Evolutionary conservation across 1,139 yeast genomes (phyloP).

Genomic region (Blastobotrys ciferrii): DNA sequence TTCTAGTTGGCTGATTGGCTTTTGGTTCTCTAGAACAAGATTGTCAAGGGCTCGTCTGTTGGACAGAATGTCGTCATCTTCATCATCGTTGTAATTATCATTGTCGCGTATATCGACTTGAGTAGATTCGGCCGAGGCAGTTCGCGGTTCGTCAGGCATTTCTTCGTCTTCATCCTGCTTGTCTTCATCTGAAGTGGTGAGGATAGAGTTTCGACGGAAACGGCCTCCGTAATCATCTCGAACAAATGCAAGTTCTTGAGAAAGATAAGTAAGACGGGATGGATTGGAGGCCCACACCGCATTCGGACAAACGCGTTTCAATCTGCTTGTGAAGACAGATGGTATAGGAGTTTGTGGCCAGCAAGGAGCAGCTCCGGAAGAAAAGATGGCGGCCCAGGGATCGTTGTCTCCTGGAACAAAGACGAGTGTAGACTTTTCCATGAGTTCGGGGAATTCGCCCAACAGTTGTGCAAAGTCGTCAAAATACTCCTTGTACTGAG

Average conservation of each 20-base stretch:
- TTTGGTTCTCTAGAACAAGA: slow-evolving; percentile 23
- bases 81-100: slow-evolving; percentile 19
- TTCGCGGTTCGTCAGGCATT: neutral
- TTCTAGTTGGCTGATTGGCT: slow-evolving; percentile 16
- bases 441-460: slow-evolving; percentile 45
- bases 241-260: slow-evolving; percentile 76
- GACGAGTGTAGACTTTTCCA: slow-evolving; percentile 49
- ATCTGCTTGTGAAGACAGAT: slow-evolving; percentile 60
- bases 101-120: slow-evolving; percentile 3
- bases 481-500: slow-evolving; percentile 64
- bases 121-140: slow-evolving; percentile 2
- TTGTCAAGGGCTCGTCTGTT: slow-evolving; percentile 24
- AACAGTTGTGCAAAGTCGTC: slow-evolving; percentile 64
- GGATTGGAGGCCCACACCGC: slow-evolving; percentile 81
- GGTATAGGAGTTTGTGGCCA: slow-evolving; percentile 79
- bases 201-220: slow-evolving; percentile 65
- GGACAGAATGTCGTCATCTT: slow-evolving; percentile 24
- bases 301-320: slow-evolving; percentile 62
- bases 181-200: slow-evolving; percentile 37
- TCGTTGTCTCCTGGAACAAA: slow-evolving; percentile 88
- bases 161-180: slow-evolving; percentile 14
- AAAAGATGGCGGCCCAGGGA: slow-evolving; percentile 81
- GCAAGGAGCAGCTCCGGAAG: slow-evolving; percentile 61
- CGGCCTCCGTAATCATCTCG: slow-evolving; percentile 69
- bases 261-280: slow-evolving; percentile 66